A percentile compares a stretch with the other conserved stretches of the same genome.
Conservation (phyloP, 2,329 filamentous ascomycete species). For the Colletotrichum graminicola region DNA sequence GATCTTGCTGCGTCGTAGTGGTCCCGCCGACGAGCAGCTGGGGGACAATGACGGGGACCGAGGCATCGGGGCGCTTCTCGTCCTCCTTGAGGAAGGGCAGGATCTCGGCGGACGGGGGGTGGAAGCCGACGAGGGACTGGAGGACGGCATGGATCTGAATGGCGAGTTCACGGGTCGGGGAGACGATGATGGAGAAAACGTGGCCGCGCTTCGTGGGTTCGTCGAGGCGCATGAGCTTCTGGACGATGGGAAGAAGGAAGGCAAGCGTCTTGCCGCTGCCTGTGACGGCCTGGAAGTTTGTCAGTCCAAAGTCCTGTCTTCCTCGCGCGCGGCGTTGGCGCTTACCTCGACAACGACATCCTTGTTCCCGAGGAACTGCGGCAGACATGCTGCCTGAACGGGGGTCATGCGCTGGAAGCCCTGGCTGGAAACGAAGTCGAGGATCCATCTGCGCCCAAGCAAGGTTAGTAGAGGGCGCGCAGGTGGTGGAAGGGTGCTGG, state of each 20-base stretch:
- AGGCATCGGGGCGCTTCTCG: conserved; percentile 64
- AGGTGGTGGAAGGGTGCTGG: conserved; percentile 55
- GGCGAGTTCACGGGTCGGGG: conserved; percentile 92
- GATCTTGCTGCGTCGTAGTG: conserved; percentile 83
- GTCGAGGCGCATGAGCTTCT: conserved; percentile 82
- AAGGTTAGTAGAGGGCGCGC: conserved; percentile 75
- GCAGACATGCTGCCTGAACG: conserved; percentile 92
- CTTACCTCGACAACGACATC: conserved; percentile 88
- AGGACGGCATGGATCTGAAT: conserved; percentile 90
- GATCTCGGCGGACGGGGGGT: conserved; percentile 79
- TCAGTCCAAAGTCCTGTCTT: conserved; percentile 29
- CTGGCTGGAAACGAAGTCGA: conserved; percentile 86
- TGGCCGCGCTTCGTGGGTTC: conserved; percentile 91
- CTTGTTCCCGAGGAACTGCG: conserved; percentile 89
- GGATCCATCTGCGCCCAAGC: conserved; percentile 80
- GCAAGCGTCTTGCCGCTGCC: conserved; percentile 91
- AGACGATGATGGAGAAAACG: conserved; percentile 90
- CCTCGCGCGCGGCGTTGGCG: fast-evolving
- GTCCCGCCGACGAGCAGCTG: conserved; percentile 90
- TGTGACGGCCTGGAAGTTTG: conserved; percentile 75
- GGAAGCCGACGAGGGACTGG: conserved; percentile 82
- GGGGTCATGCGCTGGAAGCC: conserved; percentile 91
- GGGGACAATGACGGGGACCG: conserved; percentile 74
- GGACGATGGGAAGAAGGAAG: conserved; percentile 81
- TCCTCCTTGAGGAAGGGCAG: conserved; percentile 67